phyloP scores from a whole-genome alignment of 305 asterid genomes.

The Fraxinus angustifolia region DNA sequence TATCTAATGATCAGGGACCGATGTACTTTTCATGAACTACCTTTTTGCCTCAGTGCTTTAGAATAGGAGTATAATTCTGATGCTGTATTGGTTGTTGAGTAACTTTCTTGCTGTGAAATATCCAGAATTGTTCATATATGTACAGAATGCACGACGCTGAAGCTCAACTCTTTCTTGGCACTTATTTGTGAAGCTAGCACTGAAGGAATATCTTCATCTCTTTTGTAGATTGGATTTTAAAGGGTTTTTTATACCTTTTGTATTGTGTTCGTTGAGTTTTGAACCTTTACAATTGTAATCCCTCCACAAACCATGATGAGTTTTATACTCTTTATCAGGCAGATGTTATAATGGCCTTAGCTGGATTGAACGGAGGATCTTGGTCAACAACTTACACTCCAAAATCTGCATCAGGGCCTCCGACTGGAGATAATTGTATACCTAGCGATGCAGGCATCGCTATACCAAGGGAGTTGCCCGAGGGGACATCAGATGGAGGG shows the following conservation, averaged over 20 bases:
- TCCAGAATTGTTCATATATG: background rate
- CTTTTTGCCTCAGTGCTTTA: background rate
- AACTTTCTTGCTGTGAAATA: background rate
- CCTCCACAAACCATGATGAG: background rate
- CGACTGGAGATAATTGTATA: slow-evolving; percentile 40
- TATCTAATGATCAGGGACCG: background rate
- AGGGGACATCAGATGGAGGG: slow-evolving; percentile 39
- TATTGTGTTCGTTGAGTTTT: background rate
- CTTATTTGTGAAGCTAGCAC: background rate
- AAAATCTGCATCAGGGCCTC: slow-evolving; percentile 36
- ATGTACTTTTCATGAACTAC: background rate
- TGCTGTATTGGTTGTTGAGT: background rate
- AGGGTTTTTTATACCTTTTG: background rate
- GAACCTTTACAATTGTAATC: background rate
- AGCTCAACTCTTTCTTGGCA: background rate
- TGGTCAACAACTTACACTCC: slow-evolving; percentile 75
- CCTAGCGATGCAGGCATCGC: slow-evolving; percentile 35
- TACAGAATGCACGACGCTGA: background rate
- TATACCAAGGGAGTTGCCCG: slow-evolving; percentile 43
- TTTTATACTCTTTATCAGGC: slow-evolving; percentile 50
- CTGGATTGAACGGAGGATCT: slow-evolving; percentile 88
- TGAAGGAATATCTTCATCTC: background rate
- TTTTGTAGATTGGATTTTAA: background rate
- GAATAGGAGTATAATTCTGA: background rate
- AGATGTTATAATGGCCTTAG: slow-evolving; percentile 83